Conservation (phyloP, 2,329 filamentous ascomycete genomes). For the Botryotinia calthae region DNA sequence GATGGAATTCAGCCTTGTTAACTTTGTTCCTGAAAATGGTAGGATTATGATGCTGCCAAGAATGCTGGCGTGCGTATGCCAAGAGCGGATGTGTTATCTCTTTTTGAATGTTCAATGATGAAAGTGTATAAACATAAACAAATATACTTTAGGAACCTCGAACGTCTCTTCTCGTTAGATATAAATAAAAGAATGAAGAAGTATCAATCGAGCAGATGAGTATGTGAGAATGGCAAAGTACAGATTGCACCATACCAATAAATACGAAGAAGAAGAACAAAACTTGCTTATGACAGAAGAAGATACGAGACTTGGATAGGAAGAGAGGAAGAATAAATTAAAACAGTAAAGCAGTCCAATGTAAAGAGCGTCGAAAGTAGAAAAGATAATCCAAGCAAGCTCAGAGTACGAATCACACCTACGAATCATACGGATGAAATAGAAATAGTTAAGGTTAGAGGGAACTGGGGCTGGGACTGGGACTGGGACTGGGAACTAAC, state of each 20-base stretch:
- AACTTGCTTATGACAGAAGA: not conserved
- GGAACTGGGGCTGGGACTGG: too few relatives aligned
- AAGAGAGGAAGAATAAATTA: not conserved
- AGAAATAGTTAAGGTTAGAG: not conserved
- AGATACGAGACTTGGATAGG: not conserved
- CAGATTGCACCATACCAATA: not conserved
- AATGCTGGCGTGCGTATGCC: not conserved
- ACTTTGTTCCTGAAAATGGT: not conserved
- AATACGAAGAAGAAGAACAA: not conserved
- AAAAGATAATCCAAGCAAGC: not conserved
- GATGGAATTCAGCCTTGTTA: conserved; percentile 14
- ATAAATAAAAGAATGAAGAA: not conserved
- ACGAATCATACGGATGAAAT: not conserved
- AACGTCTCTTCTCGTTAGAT: not conserved
- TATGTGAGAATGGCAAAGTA: not conserved
- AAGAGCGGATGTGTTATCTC: not conserved
- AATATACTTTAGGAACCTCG: not conserved
- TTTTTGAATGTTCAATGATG: not conserved
- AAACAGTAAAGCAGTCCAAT: not conserved
- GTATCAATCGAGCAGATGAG: not conserved
- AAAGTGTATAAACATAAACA: not conserved
- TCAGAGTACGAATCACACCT: not conserved
- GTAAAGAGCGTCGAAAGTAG: not conserved
- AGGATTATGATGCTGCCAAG: conserved; percentile 10
- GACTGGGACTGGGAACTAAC: too few relatives aligned